Conservation (phyloP, 176 grass and related monocot genomes). For the Cocos nucifera region DNA sequence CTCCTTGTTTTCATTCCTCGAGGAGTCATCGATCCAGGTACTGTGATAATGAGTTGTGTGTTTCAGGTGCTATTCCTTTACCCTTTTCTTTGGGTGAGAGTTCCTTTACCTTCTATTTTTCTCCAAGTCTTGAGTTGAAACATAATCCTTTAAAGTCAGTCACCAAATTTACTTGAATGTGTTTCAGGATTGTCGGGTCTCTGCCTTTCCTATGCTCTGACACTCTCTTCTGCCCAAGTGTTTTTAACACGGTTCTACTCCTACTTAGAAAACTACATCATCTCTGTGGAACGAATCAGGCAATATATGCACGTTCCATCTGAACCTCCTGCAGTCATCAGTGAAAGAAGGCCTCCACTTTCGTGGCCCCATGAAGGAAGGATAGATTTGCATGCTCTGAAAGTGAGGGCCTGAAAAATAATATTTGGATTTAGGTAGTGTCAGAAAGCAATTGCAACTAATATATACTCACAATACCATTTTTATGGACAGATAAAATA, state of each 20-base stretch:
- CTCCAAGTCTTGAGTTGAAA: no score
- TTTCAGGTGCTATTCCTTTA: no score
- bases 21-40: conserved; percentile 70
- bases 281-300: conserved; percentile 81
- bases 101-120: no score
- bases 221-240: conserved; percentile 38
- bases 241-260: conserved; percentile 85
- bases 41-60: no score
- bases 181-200: conserved; percentile 78
- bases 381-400: conserved; percentile 75
- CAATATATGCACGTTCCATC: conserved; percentile 77
- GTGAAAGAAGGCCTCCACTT: conserved; percentile 56
- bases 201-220: conserved; percentile 81
- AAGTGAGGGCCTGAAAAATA: conserved; percentile 30
- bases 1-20: conserved; percentile 73
- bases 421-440: no score
- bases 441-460: neutral
- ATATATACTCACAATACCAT: conserved; percentile 6
- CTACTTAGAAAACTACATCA: conserved; percentile 71
- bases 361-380: conserved; percentile 82
- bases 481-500: conserved; percentile 66
- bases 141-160: conserved; percentile 4
- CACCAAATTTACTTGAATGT: conserved; percentile 12
- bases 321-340: conserved; percentile 60
- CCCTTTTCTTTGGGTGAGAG: no score